These are phyloP conservation scores for Aspergillus candidus DNA, from an alignment of 2,329 filamentous ascomycete species.

Conservation along the genomic window DNA sequence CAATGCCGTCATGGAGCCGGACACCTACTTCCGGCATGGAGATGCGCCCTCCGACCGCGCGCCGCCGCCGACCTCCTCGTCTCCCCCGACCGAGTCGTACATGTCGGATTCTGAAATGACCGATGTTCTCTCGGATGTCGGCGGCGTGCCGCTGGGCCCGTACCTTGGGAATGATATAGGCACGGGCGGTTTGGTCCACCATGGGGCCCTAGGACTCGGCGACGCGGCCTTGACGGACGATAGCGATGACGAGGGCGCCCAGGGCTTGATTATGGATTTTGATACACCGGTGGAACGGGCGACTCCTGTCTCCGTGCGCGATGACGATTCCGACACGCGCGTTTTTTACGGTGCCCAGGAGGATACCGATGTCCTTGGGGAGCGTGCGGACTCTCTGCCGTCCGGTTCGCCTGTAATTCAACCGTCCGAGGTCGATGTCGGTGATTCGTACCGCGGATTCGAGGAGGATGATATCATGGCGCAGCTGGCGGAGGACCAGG, in stretches of 20 bases:
- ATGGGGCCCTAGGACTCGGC: constrained; percentile 12
- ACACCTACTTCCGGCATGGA: constrained; percentile 4
- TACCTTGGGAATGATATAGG: constrained; percentile 11
- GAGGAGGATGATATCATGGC: constrained; percentile 13
- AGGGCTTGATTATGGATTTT: constrained; percentile 21
- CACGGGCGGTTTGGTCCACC: constrained; percentile 16
- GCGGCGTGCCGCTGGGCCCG: constrained; percentile 16
- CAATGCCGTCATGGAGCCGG: constrained; percentile 20
- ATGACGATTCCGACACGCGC: constrained; percentile 28
- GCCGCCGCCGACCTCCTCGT: constrained; percentile 4
- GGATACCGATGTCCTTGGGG: constrained; percentile 14
- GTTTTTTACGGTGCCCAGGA: constrained; percentile 28
- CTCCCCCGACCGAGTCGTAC: constrained; percentile 15
- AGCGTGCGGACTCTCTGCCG: constrained; percentile 6
- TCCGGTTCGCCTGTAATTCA: not conserved
- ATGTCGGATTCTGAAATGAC: constrained; percentile 22
- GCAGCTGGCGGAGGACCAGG: constrained; percentile 5
- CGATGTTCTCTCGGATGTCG: constrained; percentile 17
- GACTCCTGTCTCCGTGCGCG: constrained; percentile 12
- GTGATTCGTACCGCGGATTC: constrained; percentile 25
- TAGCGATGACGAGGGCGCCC: constrained; percentile 14
- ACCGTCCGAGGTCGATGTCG: constrained; percentile 23
- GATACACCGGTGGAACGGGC: constrained; percentile 14
- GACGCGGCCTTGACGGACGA: constrained; percentile 17
- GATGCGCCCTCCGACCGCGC: not conserved